Evolutionary conservation across 352 stramenopile genomes (phyloP).

Genomic region (Phytophthora citricola): DNA sequence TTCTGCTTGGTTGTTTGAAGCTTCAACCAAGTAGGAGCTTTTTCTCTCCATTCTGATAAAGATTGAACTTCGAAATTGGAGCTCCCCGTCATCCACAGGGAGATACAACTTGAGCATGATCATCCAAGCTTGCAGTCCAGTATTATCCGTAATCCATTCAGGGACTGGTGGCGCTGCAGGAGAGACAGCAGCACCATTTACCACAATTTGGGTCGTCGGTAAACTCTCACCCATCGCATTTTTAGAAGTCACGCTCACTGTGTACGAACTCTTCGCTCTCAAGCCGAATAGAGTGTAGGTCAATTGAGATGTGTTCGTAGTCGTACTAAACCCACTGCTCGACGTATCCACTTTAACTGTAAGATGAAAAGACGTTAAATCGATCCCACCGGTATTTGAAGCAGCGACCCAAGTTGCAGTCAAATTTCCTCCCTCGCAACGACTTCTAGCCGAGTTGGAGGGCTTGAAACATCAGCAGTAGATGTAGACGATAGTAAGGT

Average conservation of each 20-base stretch:
- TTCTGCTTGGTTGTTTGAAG: conserved; percentile 15
- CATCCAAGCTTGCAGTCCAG: conserved; percentile 31
- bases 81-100: conserved; percentile 52
- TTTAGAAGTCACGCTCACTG: conserved; percentile 26
- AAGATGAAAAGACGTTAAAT: conserved; percentile 32
- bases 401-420: conserved; percentile 37
- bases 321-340: conserved; percentile 1
- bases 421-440: conserved; percentile 35
- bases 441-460: conserved; percentile 17
- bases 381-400: conserved; percentile 48
- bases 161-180: conserved; percentile 38
- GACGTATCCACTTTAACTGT: conserved; percentile 11
- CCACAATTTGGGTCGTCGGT: conserved; percentile 8
- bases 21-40: conserved; percentile 8
- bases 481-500: conserved; percentile 33
- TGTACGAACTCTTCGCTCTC: conserved; percentile 38
- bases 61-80: conserved; percentile 32
- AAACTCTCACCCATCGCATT: conserved; percentile 40
- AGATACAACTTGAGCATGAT: conserved; percentile 43
- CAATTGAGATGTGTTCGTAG: conserved; percentile 7
- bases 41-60: conserved; percentile 52
- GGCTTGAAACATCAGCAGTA: conserved; percentile 29
- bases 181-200: conserved; percentile 34
- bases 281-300: conserved; percentile 34
- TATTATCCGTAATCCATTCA: conserved; percentile 19